Conservation (phyloP, 148 eudicot species). For the Cornus suecica region DNA sequence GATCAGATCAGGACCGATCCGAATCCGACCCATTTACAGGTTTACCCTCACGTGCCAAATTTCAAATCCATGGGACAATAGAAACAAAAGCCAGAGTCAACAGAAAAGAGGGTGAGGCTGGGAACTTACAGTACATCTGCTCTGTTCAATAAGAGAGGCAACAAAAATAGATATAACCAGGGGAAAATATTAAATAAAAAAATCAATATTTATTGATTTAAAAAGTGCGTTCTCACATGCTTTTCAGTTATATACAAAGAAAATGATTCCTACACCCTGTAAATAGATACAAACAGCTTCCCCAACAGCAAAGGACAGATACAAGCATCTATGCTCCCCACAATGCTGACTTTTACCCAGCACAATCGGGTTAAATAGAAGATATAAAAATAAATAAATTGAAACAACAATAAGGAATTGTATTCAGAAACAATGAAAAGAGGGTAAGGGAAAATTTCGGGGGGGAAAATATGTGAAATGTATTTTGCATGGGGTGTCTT, state of each 20-base stretch:
- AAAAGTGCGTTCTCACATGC: background rate
- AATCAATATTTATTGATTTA: background rate
- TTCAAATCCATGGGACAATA: too few relatives aligned
- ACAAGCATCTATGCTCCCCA: background rate
- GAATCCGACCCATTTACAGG: too few relatives aligned
- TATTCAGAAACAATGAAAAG: too few relatives aligned
- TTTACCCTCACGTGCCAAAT: too few relatives aligned
- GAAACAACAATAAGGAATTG: background rate
- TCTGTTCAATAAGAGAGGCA: background rate
- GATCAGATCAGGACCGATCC: too few relatives aligned
- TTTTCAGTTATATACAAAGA: constrained; percentile 2
- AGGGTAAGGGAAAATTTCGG: too few relatives aligned
- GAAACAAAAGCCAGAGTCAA: too few relatives aligned
- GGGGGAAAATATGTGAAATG: too few relatives aligned
- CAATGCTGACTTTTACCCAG: background rate
- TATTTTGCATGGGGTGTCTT: background rate
- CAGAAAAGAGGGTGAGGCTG: too few relatives aligned
- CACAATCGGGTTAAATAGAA: background rate
- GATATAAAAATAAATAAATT: background rate
- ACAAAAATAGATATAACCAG: background rate
- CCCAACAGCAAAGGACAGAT: background rate
- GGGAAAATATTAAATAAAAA: background rate
- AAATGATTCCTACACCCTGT: too few relatives aligned
- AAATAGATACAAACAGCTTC: constrained; percentile 3
- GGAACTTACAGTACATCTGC: background rate